Evolutionary conservation across 2,329 filamentous ascomycete species (phyloP), one percentile per base, ranked within the genome.

Genomic region (Leptographium radiaticola): DNA sequence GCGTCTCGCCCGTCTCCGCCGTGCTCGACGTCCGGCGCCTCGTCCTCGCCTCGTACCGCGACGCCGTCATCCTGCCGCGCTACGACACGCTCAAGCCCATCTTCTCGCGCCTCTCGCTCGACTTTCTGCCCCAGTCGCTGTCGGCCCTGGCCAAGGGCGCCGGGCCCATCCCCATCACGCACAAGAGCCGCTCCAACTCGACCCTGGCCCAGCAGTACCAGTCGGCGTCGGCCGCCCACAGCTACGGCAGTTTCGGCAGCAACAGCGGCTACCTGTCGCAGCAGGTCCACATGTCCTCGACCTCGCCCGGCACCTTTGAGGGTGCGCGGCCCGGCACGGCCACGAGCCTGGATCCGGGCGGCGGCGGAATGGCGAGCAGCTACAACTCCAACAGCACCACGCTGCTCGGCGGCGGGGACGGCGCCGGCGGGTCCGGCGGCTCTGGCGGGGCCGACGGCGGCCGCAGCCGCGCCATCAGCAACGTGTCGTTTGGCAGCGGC

Each of bases 31-130:
- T 97, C 0, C 82, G 91, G n/a, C 80, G 89, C 30, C 83, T 97
- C 44, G 89, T 95, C 0, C 78, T 98, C 20, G 83, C 89, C 25
- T 82, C 87, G 5, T 98, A 93, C 70, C 83, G 93, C 52, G 93
- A 98, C 67, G 83, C 80, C 20, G 81, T 98, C 55, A 88, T 98
- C 50, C 72, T 98, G 1, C 88, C 89, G 1, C 83, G 91, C 51
- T 93, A 95, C 68, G 90, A 96, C 54, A 83, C 81, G 8, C 79
- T 98, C 30, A 94, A 93, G 72, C 80, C 82, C 8, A 91, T 93
- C 54, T 96, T 96, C 70, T 95, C 88, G 2, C 83, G 91, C 2
- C 76, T 97, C 0, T 90, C 85, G 4, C 80, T 97, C 2, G 90
- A 96, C 59, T 93, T 86, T 57, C 64, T 82, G 7, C 79, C 79